phyloP scores from a whole-genome alignment of 768 basidiomycete species.

The Suillus fuscotomentosus region DNA sequence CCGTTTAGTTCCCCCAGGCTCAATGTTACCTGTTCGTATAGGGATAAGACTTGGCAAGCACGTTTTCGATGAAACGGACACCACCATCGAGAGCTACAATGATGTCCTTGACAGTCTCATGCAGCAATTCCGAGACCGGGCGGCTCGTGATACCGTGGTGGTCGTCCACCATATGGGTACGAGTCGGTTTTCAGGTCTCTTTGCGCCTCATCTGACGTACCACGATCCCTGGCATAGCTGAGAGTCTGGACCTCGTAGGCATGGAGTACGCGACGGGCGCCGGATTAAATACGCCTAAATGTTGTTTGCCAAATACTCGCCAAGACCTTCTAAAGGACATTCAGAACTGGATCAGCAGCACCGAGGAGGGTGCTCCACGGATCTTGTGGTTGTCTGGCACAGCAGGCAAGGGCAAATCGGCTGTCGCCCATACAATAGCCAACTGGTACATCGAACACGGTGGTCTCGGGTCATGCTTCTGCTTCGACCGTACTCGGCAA shows the following conservation, averaged over 20 bases:
- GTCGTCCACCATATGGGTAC: background rate
- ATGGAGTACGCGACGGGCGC: background rate
- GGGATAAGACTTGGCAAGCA: slow-evolving; percentile 3
- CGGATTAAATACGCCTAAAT: background rate
- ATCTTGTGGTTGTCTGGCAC: slow-evolving; percentile 14
- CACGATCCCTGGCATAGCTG: background rate
- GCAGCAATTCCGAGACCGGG: background rate
- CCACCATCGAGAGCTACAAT: background rate
- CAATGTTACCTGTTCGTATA: background rate
- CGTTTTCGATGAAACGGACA: background rate
- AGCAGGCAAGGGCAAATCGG: slow-evolving; percentile 6
- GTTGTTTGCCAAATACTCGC: slow-evolving; percentile 16
- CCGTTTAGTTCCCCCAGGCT: no score
- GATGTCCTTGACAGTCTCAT: background rate
- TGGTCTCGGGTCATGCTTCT: slow-evolving; percentile 14
- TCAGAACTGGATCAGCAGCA: slow-evolving; percentile 12
- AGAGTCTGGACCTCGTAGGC: background rate
- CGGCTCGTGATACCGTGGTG: background rate
- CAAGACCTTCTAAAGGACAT: slow-evolving; percentile 12
- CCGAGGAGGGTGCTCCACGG: background rate
- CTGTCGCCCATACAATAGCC: slow-evolving; percentile 13
- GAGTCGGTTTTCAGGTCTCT: background rate
- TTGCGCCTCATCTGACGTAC: background rate
- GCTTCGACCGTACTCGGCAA: slow-evolving; percentile 10
- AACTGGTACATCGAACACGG: slow-evolving; percentile 5